Evolutionary conservation across 805 yeast species (phyloP).

Genomic region (Hanseniaspora pseudoguilliermondii): DNA sequence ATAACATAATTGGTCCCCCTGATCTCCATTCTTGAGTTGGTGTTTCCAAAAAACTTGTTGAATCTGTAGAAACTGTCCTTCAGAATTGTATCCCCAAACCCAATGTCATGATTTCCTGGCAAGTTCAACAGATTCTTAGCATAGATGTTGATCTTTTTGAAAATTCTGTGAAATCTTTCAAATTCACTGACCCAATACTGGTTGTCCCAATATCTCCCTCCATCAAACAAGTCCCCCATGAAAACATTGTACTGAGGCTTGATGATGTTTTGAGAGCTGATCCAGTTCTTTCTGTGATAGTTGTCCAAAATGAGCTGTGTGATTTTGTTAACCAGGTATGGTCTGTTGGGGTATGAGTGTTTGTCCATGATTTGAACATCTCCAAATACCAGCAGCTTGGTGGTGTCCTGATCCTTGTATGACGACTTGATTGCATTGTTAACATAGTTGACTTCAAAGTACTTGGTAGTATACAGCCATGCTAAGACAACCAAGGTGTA

Average conservation of each 20-base stretch:
- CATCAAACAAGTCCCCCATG: constrained; percentile 88
- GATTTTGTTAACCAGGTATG: constrained; percentile 37
- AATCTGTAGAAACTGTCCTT: constrained; percentile 50
- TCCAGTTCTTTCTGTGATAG: constrained; percentile 66
- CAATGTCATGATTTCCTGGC: constrained; percentile 96
- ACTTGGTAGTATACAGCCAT: constrained; percentile 38
- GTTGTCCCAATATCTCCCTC: constrained; percentile 79
- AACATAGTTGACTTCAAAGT: constrained; percentile 44
- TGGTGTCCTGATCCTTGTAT: constrained; percentile 36
- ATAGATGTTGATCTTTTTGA: constrained; percentile 38
- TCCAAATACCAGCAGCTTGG: constrained; percentile 40
- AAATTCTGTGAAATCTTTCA: constrained; percentile 52
- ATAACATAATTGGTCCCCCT: constrained; percentile 50
- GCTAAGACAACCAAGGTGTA: constrained; percentile 20
- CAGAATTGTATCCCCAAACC: constrained; percentile 67
- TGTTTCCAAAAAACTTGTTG: constrained; percentile 57
- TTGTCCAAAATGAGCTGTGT: constrained; percentile 58
- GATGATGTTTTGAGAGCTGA: constrained; percentile 40
- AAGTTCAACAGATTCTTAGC: constrained; percentile 34
- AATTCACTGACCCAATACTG: constrained; percentile 61
- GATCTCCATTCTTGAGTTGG: constrained; percentile 40
- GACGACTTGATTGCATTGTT: constrained; percentile 23
- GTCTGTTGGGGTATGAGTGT: constrained; percentile 70
- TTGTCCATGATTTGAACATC: constrained; percentile 92
- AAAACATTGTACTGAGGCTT: constrained; percentile 68